Evolutionary conservation across 352 stramenopile genomes (phyloP), one percentile per base, ranked within the genome.

Genomic region (Bremia lactucae): DNA sequence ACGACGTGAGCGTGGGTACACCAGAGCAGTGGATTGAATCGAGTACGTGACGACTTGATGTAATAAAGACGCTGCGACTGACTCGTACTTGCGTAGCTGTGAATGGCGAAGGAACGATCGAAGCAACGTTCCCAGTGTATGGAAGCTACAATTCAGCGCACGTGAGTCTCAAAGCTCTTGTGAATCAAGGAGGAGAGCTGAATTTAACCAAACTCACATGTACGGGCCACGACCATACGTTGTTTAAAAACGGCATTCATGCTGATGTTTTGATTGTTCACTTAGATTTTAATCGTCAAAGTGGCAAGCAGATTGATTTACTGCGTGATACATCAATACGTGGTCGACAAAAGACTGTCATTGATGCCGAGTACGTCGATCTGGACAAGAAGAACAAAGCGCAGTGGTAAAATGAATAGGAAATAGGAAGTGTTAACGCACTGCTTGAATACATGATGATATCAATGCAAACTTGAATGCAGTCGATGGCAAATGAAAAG

Each of bases 281-380:
- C 49, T 35, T 36, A 87, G 74, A 81, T 45, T 66, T 46, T 41
- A 83, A 85, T 29, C 42, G 48, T 18, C 54, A 59, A 36, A 82
- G 70, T 1, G 70, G 72, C 14, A 59, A 85, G 38, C 57, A 74
- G 38, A 81, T 85, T 13, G 75, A 87, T 58, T 44, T 87, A 26
- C 41, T 87, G 42, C 69, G 64, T 15, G 67, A 82, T 42, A 45
- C 49, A 18, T 59, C 56, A 2, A 23, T 54, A 3, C 35, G 54
- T 6, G 59, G 65, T 0, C 46, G 46, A 21, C 53, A 61, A 16
- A 84, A 81, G 62, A 82, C 57, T 7, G 49, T 87, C 18, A 62
- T 87, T 6, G 75, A 87, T 46, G 75, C 75, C 18, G 75, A 87
- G 40, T 87, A 83, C 36, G 68, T 85, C 15, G 70, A 87, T 13